phyloP scores from a whole-genome alignment of 768 basidiomycete genomes.

The Clathrus columnatus region DNA sequence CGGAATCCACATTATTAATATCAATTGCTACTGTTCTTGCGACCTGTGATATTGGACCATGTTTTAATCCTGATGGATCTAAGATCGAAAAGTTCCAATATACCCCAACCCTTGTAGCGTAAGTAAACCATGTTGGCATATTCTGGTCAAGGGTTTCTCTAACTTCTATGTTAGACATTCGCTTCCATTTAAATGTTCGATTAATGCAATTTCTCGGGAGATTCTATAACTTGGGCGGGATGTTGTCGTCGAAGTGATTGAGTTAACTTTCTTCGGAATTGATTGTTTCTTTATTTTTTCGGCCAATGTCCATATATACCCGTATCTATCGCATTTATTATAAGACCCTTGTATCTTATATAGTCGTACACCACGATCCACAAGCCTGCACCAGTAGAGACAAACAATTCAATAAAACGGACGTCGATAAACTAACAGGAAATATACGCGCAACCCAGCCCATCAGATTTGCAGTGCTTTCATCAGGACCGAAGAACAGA shows the following conservation, averaged over 20 bases:
- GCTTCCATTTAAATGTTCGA: too few relatives aligned
- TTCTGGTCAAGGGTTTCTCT: background rate
- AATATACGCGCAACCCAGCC: constrained; percentile 93
- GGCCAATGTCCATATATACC: too few relatives aligned
- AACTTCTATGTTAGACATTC: too few relatives aligned
- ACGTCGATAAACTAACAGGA: background rate
- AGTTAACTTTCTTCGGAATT: too few relatives aligned
- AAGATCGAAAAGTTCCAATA: too few relatives aligned
- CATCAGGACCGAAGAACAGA: constrained; percentile 93
- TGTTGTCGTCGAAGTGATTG: too few relatives aligned
- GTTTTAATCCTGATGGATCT: background rate
- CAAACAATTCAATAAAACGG: constrained; percentile 1
- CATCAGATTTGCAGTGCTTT: constrained; percentile 99
- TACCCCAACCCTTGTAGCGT: too few relatives aligned
- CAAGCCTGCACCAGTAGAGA: constrained; percentile 67
- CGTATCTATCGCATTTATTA: too few relatives aligned
- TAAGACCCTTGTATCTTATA: too few relatives aligned
- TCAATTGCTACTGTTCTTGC: constrained; percentile 10
- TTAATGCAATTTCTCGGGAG: too few relatives aligned
- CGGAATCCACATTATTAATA: constrained; percentile 10
- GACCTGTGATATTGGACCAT: constrained; percentile 9
- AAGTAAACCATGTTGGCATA: background rate
- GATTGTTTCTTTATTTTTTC: too few relatives aligned
- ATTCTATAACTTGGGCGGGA: too few relatives aligned
- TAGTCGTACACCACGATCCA: constrained; percentile 73